phyloP scores from a whole-genome alignment of 2,329 filamentous ascomycete genomes.

The Ploettnerulaceae sp. region DNA sequence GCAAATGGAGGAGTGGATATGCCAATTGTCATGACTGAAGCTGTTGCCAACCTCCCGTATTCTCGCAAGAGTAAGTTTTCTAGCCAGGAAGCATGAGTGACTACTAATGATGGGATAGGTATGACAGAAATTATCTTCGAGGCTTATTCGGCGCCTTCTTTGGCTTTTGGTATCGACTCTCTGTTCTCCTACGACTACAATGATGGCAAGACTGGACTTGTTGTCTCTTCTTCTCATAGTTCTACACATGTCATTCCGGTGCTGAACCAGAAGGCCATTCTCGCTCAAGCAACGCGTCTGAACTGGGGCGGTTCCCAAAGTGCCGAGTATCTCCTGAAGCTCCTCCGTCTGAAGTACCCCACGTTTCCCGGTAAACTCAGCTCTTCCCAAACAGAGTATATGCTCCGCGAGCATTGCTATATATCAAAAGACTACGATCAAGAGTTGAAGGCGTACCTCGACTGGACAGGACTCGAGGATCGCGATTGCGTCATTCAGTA shows the following conservation, averaged over 20 bases:
- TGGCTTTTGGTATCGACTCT: slow-evolving; percentile 93
- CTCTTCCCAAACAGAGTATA: slow-evolving; percentile 78
- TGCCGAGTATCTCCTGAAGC: slow-evolving; percentile 85
- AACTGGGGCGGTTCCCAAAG: slow-evolving; percentile 94
- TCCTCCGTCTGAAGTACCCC: slow-evolving; percentile 88
- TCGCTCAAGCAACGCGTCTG: slow-evolving; percentile 79
- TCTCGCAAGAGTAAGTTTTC: slow-evolving; percentile 71
- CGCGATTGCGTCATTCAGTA: slow-evolving; percentile 87
- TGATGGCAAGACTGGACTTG: slow-evolving; percentile 72
- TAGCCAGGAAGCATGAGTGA: slow-evolving; percentile 4
- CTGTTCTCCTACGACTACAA: slow-evolving; percentile 96
- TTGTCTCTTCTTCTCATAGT: slow-evolving; percentile 88
- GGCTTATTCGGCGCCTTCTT: slow-evolving; percentile 83
- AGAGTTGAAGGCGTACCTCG: slow-evolving; percentile 72
- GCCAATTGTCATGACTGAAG: slow-evolving; percentile 92
- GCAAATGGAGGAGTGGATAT: slow-evolving; percentile 70
- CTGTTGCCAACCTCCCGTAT: slow-evolving; percentile 86
- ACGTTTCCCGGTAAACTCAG: slow-evolving; percentile 83
- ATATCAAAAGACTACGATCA: slow-evolving; percentile 77
- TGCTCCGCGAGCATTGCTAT: slow-evolving; percentile 86
- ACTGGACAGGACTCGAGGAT: slow-evolving; percentile 90
- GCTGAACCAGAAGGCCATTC: slow-evolving; percentile 75
- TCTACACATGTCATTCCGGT: slow-evolving; percentile 95
- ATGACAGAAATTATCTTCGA: slow-evolving; percentile 99
- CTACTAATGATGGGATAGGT: slow-evolving; percentile 48